phyloP scores from a whole-genome alignment of 257 asterid genomes.

The Echites panduratus region DNA sequence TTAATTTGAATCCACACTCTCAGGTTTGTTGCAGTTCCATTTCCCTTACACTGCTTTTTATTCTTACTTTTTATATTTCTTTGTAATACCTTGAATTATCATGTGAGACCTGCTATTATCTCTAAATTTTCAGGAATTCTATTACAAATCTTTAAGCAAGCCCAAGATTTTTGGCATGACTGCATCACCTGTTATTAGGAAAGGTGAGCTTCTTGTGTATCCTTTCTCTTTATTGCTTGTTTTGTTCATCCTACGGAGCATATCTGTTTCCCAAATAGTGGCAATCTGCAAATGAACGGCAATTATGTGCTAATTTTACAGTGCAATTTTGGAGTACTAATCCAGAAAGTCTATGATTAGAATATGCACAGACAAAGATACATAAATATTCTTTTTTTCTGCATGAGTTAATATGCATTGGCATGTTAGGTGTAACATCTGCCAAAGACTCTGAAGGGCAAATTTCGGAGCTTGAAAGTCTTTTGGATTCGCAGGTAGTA shows the following conservation, averaged over 20 bases:
- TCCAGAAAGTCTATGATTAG: neutral
- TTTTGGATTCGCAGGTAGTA: conserved; percentile 70
- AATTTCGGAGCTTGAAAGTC: conserved; percentile 61
- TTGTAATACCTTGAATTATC: conserved; percentile 3
- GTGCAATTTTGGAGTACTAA: neutral
- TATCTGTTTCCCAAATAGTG: neutral
- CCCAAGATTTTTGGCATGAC: conserved; percentile 86
- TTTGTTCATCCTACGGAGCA: neutral
- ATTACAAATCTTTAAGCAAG: conserved; percentile 35
- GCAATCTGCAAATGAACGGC: neutral
- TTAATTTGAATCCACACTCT: no score
- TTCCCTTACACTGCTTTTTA: neutral
- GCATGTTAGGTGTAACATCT: conserved; percentile 46
- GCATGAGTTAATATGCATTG: conserved; percentile 17
- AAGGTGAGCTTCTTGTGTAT: conserved; percentile 35
- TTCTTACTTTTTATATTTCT: neutral
- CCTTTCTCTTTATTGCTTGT: conserved; percentile 1
- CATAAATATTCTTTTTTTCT: neutral
- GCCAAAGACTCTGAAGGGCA: conserved; percentile 36
- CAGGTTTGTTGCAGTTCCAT: no score
- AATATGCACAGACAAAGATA: no score
- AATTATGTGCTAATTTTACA: neutral
- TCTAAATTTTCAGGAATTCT: conserved; percentile 50
- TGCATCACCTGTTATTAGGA: conserved; percentile 51
- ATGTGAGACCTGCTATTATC: neutral